Base-by-base conservation (phyloP, 75 land plant species). In the Ceratopteris richardii region DNA sequence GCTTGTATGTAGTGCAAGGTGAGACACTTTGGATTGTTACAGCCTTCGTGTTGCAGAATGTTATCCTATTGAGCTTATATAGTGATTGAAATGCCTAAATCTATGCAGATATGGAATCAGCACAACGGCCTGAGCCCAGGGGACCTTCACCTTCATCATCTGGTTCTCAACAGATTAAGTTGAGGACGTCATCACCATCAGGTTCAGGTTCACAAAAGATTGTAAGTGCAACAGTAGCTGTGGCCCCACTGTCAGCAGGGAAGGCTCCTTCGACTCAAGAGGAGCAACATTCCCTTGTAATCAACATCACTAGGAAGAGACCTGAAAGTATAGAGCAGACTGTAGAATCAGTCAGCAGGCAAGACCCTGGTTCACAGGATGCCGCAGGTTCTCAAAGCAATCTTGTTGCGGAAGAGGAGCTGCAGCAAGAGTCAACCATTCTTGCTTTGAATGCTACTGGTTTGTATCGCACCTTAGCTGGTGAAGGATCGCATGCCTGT, bases 101-200 rank as follows among this genome's bases (percentile, higher is more conserved):
- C n/a, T n/a, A n/a, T n/a, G 13, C 42, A 86, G 91, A 87, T 67
- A 80, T 84, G 92, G 84, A 81, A 58, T 87, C 92, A 31, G 80
- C 80, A 30, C 70, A 77, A 0, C 63, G 64, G 46, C 58, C 81
- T 7, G 80, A 65, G 54, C 77, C 79, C 12, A 84, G 65, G 46
- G 29, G 43, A 20, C 80, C 82, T 31, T 84, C 88, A 22, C 88
- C 88, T 56, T 41, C 72, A 40, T 27, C 50, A 37, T 68, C 71
- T 22, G 71, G 54, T 11, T 31, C 66, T 17, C 51, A 48, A 6
- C 14, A 48, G 18, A 48, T 17, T 48, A 82, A 64, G 52, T 74
- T 77, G 10, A 83, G 64, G 44, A 23, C 47, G 20, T 77, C 81
- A 33, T 84, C 87, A 22, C 88, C 88, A 44, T 41, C 72, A 40